Conservation (phyloP, 108 stramenopile species). For the Fragilaria radians region DNA sequence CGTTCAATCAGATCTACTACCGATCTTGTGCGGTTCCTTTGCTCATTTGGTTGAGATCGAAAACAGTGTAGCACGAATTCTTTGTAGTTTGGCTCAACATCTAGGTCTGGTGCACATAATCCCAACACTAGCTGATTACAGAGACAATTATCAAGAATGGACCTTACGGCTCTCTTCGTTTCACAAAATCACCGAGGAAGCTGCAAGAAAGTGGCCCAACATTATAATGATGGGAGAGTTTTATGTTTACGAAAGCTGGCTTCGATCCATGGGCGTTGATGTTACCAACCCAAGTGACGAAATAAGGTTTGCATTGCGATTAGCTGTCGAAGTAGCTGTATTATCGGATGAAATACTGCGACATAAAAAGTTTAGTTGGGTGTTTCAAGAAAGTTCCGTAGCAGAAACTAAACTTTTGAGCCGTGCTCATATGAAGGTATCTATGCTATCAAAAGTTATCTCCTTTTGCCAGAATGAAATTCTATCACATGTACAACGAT, state of each 20-base stretch:
- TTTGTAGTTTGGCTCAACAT: not conserved
- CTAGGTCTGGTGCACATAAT: not conserved
- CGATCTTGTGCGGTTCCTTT: not conserved
- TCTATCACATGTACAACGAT: not conserved
- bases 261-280: not conserved
- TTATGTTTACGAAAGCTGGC: not conserved
- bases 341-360: not conserved
- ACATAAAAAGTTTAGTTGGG: not conserved
- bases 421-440: not conserved
- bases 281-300: not conserved
- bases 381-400: not conserved
- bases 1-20: not conserved
- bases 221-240: slow-evolving; percentile 1
- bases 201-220: not conserved
- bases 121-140: not conserved
- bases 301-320: not conserved
- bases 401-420: not conserved
- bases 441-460: not conserved
- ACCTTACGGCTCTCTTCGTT: not conserved
- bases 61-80: not conserved
- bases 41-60: not conserved
- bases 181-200: not conserved
- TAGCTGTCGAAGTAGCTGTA: not conserved
- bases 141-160: not conserved
- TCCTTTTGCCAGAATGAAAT: not conserved